Conservation (phyloP, 208 protist species). For the Trypanosomatidae sp. region DNA sequence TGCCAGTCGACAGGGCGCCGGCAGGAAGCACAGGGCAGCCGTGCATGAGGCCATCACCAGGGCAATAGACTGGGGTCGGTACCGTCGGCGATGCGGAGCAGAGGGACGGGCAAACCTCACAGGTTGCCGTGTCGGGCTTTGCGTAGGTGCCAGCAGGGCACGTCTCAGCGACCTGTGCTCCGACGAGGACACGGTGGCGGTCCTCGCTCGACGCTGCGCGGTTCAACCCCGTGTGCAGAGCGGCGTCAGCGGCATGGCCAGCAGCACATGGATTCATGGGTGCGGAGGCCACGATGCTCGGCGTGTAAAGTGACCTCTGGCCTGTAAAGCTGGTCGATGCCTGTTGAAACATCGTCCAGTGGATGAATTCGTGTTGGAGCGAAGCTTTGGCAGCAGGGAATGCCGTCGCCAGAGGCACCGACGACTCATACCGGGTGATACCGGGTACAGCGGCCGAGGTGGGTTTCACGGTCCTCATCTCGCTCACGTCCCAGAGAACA, state of each 20-base stretch:
- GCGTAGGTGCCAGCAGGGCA: conserved; percentile 22
- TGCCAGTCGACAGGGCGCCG: conserved; percentile 11
- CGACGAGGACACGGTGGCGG: neutral
- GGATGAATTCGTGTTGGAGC: neutral
- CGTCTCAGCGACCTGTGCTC: neutral
- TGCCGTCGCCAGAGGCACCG: neutral
- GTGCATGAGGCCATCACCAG: conserved; percentile 30
- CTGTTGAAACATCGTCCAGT: conserved; percentile 6
- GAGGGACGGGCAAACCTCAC: conserved; percentile 13
- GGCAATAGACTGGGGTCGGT: conserved; percentile 20
- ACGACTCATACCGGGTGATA: conserved; percentile 23
- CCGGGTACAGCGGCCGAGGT: conserved; percentile 6
- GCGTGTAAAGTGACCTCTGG: conserved; percentile 8
- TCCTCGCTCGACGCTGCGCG: neutral
- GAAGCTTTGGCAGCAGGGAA: neutral
- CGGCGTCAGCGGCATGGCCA: neutral
- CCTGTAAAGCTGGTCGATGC: neutral
- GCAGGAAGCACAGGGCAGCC: conserved; percentile 16
- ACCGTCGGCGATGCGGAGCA: conserved; percentile 1
- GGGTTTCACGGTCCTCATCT: conserved; percentile 4
- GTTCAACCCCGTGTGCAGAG: neutral
- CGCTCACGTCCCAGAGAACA: conserved; percentile 10
- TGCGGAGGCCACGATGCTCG: neutral
- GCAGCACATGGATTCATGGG: conserved; percentile 1
- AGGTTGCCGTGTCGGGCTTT: neutral